Evolutionary conservation across 2,329 filamentous ascomycete species (phyloP).

Genomic region (Colletotrichum ledebouriae): DNA sequence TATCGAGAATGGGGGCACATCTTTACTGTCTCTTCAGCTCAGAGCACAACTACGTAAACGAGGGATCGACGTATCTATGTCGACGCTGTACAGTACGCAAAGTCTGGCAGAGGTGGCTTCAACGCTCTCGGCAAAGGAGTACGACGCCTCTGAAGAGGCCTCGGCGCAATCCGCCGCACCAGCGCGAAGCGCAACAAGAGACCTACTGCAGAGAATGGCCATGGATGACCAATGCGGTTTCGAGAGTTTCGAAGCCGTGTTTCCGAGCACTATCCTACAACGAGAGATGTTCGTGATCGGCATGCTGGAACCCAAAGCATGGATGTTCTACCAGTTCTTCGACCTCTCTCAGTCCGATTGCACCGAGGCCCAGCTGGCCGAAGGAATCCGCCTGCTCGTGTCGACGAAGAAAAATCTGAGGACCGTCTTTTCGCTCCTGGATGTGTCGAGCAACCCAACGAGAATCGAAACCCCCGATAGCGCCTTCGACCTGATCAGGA

Average conservation of each 20-base stretch:
- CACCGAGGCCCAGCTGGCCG: background rate
- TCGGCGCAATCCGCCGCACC: background rate
- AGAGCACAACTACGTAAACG: slow-evolving; percentile 4
- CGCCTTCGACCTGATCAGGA: slow-evolving; percentile 15
- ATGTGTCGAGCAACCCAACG: background rate
- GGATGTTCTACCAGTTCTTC: slow-evolving; percentile 13
- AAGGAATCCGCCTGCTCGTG: background rate
- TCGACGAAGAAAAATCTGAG: background rate
- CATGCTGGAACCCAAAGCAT: slow-evolving; percentile 12
- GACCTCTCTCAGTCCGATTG: slow-evolving; percentile 6
- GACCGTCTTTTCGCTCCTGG: slow-evolving; percentile 9
- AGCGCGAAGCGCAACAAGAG: background rate
- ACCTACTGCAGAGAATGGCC: background rate
- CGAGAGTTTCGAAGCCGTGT: background rate
- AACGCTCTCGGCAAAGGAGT: background rate
- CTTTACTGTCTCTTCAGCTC: slow-evolving; percentile 9
- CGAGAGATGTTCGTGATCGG: slow-evolving; percentile 12
- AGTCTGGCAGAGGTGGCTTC: slow-evolving; percentile 10
- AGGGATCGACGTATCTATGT: slow-evolving; percentile 6
- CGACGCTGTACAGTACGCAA: slow-evolving; percentile 6
- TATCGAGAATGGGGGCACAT: slow-evolving; percentile 11
- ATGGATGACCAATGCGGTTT: background rate
- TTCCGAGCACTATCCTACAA: slow-evolving; percentile 7
- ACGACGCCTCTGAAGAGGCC: background rate
- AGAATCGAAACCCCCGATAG: slow-evolving; percentile 11